These are phyloP conservation scores for Lenzites betulinus DNA, from an alignment of 768 basidiomycete genomes.

Conservation along the genomic window DNA sequence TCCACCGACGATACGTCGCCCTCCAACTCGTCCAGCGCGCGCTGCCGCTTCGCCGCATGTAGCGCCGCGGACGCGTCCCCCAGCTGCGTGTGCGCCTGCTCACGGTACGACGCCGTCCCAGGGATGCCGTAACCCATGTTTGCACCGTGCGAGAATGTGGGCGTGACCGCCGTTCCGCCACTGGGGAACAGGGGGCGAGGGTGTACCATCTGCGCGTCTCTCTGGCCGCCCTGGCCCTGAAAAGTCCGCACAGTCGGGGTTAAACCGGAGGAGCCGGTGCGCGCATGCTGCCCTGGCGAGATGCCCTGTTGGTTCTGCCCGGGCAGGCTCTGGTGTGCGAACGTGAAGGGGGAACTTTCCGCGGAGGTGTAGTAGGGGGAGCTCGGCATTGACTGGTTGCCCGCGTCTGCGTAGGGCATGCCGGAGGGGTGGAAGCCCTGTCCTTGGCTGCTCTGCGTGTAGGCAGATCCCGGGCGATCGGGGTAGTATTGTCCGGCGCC, in stretches of 20 bases:
- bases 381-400: conserved; percentile 14
- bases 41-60: conserved; percentile 21
- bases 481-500: conserved; percentile 8
- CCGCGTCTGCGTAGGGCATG: conserved; percentile 1
- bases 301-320: conserved; percentile 8
- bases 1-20: conserved; percentile 16
- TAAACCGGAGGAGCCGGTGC: conserved; percentile 5
- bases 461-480: conserved; percentile 1
- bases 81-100: conserved; percentile 11
- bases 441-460: neutral
- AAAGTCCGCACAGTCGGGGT: conserved; percentile 19
- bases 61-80: conserved; percentile 8
- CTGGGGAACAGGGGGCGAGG: conserved; percentile 8
- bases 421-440: conserved; percentile 1
- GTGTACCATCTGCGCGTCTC: conserved; percentile 8
- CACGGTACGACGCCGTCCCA: conserved; percentile 11
- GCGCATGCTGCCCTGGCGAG: conserved; percentile 4
- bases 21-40: conserved; percentile 19
- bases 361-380: conserved; percentile 12
- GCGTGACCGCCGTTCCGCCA: conserved; percentile 8
- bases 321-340: conserved; percentile 7
- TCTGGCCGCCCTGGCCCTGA: neutral
- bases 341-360: conserved; percentile 7
- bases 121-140: neutral
- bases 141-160: conserved; percentile 3